Percentiles rank a stretch among this genome's conserved stretches.
Conservation (phyloP, 2,329 filamentous ascomycete species). For the Alternaria sp. region DNA sequence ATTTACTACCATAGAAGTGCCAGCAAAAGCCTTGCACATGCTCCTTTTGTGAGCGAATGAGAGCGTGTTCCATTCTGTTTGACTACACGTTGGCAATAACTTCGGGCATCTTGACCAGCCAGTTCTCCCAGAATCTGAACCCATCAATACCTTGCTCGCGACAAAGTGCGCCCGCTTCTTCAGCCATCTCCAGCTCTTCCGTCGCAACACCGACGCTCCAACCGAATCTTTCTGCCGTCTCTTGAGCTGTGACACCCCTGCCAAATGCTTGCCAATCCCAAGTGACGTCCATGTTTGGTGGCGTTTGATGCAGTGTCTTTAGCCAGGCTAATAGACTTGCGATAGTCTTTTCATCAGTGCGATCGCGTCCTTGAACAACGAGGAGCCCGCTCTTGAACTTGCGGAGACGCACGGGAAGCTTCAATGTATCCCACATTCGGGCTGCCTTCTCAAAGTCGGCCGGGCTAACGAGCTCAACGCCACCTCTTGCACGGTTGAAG, state of each 20-base stretch:
- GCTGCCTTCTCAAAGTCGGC: constrained; percentile 92
- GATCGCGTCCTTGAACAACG: constrained; percentile 87
- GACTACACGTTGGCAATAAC: neutral
- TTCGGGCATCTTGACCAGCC: constrained; percentile 41
- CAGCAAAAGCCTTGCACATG: neutral
- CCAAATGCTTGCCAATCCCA: constrained; percentile 86
- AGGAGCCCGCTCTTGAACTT: constrained; percentile 94
- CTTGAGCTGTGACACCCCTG: constrained; percentile 86
- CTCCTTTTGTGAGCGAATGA: neutral
- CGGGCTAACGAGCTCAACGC: constrained; percentile 92
- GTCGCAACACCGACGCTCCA: constrained; percentile 97
- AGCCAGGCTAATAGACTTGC: constrained; percentile 80
- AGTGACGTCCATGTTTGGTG: constrained; percentile 69
- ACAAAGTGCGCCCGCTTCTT: constrained; percentile 86
- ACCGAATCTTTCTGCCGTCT: constrained; percentile 87
- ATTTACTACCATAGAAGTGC: neutral
- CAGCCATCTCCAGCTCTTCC: constrained; percentile 96
- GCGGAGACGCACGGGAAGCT: constrained; percentile 83
- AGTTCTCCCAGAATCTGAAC: constrained; percentile 91
- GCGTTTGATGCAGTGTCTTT: constrained; percentile 72
- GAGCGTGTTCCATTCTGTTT: neutral
- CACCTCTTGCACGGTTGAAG: constrained; percentile 91
- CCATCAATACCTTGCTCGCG: constrained; percentile 93
- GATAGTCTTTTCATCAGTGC: constrained; percentile 91
- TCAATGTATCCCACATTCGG: constrained; percentile 85